A percentile compares a stretch with the other conserved stretches of the same genome.
Conservation (phyloP, 2,329 filamentous ascomycete species). For the Xylariaceae sp. region DNA sequence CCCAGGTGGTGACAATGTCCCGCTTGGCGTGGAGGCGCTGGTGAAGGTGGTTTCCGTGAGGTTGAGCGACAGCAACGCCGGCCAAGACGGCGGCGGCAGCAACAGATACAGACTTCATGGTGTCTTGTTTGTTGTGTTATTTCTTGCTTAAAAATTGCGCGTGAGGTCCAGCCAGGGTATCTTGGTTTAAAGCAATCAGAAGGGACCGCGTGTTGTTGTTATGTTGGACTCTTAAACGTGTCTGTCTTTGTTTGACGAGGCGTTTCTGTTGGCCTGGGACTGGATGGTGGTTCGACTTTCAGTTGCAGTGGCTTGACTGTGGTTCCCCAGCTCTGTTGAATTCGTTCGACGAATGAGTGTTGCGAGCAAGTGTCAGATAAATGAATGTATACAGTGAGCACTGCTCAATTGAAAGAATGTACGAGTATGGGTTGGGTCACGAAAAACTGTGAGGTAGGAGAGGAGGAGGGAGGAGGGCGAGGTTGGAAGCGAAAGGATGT, state of each 20-base stretch:
- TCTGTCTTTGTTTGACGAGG: slow-evolving; percentile 11
- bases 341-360: slow-evolving; percentile 26
- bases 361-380: slow-evolving; percentile 12
- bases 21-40: slow-evolving; percentile 40
- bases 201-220: slow-evolving; percentile 9
- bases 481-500: slow-evolving; percentile 18
- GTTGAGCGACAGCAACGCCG: slow-evolving; percentile 49
- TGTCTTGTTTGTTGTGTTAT: slow-evolving; percentile 12
- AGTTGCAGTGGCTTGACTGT: background rate
- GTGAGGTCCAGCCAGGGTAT: slow-evolving; percentile 28
- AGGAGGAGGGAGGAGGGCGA: background rate
- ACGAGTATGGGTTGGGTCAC: slow-evolving; percentile 14
- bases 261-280: background rate
- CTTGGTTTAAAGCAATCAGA: slow-evolving; percentile 17
- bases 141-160: slow-evolving; percentile 1
- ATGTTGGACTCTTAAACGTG: background rate
- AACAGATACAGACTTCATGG: slow-evolving; percentile 46
- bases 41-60: slow-evolving; percentile 42
- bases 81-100: slow-evolving; percentile 43
- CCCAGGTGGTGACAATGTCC: slow-evolving; percentile 44
- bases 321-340: slow-evolving; percentile 1
- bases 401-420: slow-evolving; percentile 35
- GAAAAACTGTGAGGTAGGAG: slow-evolving; percentile 13
- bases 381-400: slow-evolving; percentile 36
- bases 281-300: slow-evolving; percentile 1